Percentiles rank a stretch among this genome's conserved stretches.
Evolutionary conservation across 768 basidiomycete species (phyloP).

Genomic region (Pleurotus tuoliensis): DNA sequence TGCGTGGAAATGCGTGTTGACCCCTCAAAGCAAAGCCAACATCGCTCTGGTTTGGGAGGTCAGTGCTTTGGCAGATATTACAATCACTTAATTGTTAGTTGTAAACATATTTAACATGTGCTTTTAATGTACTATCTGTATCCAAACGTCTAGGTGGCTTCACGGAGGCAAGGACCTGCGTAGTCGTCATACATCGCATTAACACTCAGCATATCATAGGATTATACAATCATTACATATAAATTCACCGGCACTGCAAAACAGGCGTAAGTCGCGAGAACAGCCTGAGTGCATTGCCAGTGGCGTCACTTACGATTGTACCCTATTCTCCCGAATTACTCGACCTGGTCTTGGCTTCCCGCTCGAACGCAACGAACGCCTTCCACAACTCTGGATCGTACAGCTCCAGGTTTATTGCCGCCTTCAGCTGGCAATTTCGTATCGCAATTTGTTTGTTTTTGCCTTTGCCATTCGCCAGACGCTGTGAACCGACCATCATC

Average conservation of each 20-base stretch:
- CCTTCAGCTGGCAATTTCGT: neutral
- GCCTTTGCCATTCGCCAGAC: neutral
- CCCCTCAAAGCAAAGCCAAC: slow-evolving; percentile 25
- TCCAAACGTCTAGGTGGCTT: too few species aligned
- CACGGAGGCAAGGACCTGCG: too few species aligned
- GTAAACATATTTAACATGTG: neutral
- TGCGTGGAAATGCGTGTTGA: slow-evolving; percentile 29
- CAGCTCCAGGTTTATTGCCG: neutral
- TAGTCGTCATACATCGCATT: too few species aligned
- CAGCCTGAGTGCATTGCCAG: too few species aligned
- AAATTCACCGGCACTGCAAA: too few species aligned
- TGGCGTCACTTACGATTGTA: too few species aligned
- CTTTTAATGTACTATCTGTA: too few species aligned
- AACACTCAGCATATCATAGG: too few species aligned
- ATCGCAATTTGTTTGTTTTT: neutral
- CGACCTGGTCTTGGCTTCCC: neutral
- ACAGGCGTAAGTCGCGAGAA: too few species aligned
- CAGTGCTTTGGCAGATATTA: slow-evolving; percentile 19
- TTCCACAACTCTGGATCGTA: neutral
- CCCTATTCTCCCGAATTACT: too few species aligned
- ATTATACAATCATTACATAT: too few species aligned
- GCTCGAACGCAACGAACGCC: neutral
- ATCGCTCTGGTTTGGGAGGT: slow-evolving; percentile 32
- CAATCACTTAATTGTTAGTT: slow-evolving; percentile 16
- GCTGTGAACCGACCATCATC: neutral